A percentile compares a stretch with the other conserved stretches of the same genome.
Evolutionary conservation across 1,284 basidiomycete species (phyloP).

Genomic region (Stygiomarasmius scandens): DNA sequence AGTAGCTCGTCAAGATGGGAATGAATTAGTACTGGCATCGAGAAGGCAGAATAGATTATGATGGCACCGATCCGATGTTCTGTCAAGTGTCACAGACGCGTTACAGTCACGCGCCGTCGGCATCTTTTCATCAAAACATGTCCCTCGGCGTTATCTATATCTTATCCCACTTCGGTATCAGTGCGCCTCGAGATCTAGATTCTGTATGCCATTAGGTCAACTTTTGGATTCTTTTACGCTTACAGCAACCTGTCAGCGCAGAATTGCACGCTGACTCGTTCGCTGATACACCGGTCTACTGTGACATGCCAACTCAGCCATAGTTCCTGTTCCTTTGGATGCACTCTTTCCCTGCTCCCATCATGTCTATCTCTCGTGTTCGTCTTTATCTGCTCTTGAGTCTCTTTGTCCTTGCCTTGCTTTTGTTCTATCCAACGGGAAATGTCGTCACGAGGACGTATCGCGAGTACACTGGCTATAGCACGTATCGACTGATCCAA

Average conservation of each 20-base stretch:
- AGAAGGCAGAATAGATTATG: no score
- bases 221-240: neutral
- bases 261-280: neutral
- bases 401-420: neutral
- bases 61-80: no score
- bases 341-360: neutral
- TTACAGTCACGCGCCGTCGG: no score
- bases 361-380: conserved; percentile 10
- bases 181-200: no score
- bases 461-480: conserved; percentile 9
- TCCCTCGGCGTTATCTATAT: no score
- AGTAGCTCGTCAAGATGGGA: no score
- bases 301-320: neutral
- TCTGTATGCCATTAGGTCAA: no score
- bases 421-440: conserved; percentile 7
- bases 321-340: neutral
- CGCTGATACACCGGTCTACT: neutral
- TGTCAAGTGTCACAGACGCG: no score
- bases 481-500: neutral
- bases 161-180: no score
- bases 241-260: no score
- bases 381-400: conserved; percentile 3
- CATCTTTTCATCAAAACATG: no score
- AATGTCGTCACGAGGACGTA: conserved; percentile 5
- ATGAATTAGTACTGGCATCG: no score